Evolutionary conservation across 129 eudicot species (phyloP).

Genomic region (Apium graveolens): DNA sequence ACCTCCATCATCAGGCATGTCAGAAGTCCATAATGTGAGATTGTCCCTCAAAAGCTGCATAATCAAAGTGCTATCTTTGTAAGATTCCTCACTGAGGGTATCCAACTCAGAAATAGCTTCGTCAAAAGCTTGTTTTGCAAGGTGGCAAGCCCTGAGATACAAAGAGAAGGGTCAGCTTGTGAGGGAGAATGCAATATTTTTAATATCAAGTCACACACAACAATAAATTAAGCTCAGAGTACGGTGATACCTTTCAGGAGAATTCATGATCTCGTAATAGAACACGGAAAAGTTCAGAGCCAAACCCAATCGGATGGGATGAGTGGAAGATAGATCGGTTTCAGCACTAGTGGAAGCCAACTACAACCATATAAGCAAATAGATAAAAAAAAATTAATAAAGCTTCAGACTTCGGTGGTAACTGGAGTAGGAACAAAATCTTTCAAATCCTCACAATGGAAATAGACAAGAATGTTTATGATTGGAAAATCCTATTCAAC

Average conservation of each 20-base stretch:
- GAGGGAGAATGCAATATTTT: neutral
- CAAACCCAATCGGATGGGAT: constrained; percentile 63
- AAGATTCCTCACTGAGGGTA: constrained; percentile 48
- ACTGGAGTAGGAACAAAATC: neutral
- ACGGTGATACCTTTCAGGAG: constrained; percentile 46
- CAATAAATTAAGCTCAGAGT: neutral
- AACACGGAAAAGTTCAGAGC: constrained; percentile 62
- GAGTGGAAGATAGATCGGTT: constrained; percentile 52
- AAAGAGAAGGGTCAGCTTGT: neutral
- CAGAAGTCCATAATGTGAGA: constrained; percentile 64
- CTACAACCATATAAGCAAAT: constrained; percentile 21
- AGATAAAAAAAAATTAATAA: neutral
- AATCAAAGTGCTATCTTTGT: constrained; percentile 59
- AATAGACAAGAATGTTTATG: neutral
- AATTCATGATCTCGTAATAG: constrained; percentile 54
- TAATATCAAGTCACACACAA: neutral
- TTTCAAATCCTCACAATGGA: neutral
- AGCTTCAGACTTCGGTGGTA: neutral
- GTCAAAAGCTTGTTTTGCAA: constrained; percentile 59
- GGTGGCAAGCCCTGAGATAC: constrained; percentile 45
- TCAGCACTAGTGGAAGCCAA: constrained; percentile 43
- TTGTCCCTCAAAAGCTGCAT: constrained; percentile 69
- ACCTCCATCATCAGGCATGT: constrained; percentile 58
- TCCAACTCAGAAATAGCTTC: constrained; percentile 64
- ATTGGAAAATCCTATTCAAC: neutral